These are phyloP conservation scores for Dendrobium nobile DNA, from an alignment of 106 monocot species.

Conservation along the genomic window DNA sequence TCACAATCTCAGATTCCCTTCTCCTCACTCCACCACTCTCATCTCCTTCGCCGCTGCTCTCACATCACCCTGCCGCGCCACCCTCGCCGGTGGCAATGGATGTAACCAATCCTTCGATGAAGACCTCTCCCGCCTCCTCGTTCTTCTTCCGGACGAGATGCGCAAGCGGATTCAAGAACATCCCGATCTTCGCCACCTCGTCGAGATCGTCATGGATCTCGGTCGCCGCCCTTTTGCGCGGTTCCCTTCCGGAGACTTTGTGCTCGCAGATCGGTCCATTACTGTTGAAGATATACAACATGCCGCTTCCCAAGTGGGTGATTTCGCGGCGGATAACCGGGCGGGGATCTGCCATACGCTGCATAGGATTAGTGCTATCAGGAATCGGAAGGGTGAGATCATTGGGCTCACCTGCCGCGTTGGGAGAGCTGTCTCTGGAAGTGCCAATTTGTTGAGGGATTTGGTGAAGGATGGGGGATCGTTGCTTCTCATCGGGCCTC, in stretches of 20 bases:
- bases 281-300: slow-evolving; percentile 43
- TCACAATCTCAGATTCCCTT: neutral
- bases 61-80: neutral
- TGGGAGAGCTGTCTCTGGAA: slow-evolving; percentile 63
- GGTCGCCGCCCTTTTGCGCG: slow-evolving; percentile 75
- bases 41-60: neutral
- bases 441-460: slow-evolving; percentile 66
- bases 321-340: slow-evolving; percentile 66
- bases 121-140: slow-evolving; percentile 54
- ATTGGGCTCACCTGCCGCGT: slow-evolving; percentile 84
- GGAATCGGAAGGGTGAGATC: slow-evolving; percentile 68
- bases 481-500: slow-evolving; percentile 79
- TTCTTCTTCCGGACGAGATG: slow-evolving; percentile 62
- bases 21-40: neutral
- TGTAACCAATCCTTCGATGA: slow-evolving; percentile 18
- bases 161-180: slow-evolving; percentile 34
- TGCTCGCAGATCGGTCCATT: slow-evolving; percentile 64
- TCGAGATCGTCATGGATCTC: slow-evolving; percentile 94
- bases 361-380: slow-evolving; percentile 73
- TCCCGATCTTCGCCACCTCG: slow-evolving; percentile 40
- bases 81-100: neutral
- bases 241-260: slow-evolving; percentile 88
- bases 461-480: slow-evolving; percentile 70
- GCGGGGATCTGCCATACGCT: slow-evolving; percentile 81
- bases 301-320: slow-evolving; percentile 72